Percentiles rank a stretch among this genome's conserved stretches.
Conservation (phyloP, 495 filamentous ascomycete genomes). For the Aspergillus avenaceus region DNA sequence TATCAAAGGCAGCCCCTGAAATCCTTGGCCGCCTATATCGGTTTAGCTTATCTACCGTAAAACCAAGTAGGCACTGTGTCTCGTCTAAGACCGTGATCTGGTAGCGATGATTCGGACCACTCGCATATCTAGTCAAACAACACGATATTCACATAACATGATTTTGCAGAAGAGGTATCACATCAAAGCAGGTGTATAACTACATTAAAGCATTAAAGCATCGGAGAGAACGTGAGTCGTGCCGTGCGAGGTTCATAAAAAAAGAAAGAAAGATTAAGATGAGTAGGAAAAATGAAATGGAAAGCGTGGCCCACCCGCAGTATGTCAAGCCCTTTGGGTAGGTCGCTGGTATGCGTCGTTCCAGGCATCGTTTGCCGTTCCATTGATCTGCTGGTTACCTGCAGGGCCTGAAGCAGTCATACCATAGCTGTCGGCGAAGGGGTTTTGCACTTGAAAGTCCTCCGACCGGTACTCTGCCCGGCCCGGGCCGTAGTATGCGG, state of each 20-base stretch:
- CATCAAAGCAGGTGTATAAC: conserved; percentile 8
- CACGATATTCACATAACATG: conserved; percentile 2
- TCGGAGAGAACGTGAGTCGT: not conserved
- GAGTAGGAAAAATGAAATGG: conserved; percentile 1
- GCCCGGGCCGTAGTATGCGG: conserved; percentile 3
- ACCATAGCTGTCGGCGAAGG: conserved; percentile 38
- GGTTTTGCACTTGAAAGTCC: conserved; percentile 44
- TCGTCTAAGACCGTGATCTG: no score
- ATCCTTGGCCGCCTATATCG: no score
- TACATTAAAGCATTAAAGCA: conserved; percentile 1
- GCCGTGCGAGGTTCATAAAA: not conserved
- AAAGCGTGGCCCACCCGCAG: not conserved
- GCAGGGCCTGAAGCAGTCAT: conserved; percentile 11
- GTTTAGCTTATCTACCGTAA: no score
- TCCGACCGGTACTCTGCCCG: conserved; percentile 40
- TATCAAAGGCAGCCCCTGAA: not conserved
- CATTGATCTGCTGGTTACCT: conserved; percentile 5
- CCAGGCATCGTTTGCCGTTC: conserved; percentile 10
- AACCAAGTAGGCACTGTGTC: not conserved
- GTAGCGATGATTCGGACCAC: no score
- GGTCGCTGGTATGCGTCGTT: conserved; percentile 9
- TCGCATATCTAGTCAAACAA: not conserved
- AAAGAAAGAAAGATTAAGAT: not conserved
- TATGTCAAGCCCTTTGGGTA: conserved; percentile 3
- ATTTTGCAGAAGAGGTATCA: conserved; percentile 21